Conservation (phyloP, 441 rosid species). For the Eugenia klotzschiana region DNA sequence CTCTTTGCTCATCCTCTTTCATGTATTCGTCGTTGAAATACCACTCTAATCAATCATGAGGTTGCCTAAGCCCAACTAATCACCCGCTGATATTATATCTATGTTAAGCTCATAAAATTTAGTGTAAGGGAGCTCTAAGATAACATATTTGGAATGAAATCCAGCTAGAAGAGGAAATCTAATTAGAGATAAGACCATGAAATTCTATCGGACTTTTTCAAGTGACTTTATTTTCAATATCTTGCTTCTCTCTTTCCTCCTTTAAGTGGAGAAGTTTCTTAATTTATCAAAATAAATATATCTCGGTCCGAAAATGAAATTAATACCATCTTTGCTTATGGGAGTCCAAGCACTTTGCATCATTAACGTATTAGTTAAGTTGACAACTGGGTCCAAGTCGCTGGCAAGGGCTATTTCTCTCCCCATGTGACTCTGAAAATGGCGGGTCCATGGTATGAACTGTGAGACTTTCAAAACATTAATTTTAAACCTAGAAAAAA, state of each 20-base stretch:
- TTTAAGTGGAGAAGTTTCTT: background rate
- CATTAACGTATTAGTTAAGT: background rate
- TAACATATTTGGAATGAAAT: too few relatives aligned
- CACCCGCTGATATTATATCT: background rate
- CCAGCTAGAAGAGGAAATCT: too few relatives aligned
- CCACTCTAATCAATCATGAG: background rate
- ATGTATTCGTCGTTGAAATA: background rate
- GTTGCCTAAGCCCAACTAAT: background rate
- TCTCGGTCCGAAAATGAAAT: background rate
- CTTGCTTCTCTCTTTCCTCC: background rate
- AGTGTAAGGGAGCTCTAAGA: too few relatives aligned
- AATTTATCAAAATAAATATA: background rate
- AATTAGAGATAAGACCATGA: too few relatives aligned
- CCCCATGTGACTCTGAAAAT: background rate
- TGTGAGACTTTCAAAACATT: background rate
- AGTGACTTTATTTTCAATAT: background rate
- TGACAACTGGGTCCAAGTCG: background rate
- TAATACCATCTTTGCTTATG: background rate
- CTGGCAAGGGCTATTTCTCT: background rate
- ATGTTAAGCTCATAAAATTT: background rate
- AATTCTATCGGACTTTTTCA: background rate
- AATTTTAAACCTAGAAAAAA: background rate
- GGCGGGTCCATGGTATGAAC: background rate
- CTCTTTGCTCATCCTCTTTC: background rate
- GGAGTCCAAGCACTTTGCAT: background rate